Evolutionary conservation across 176 grass and related monocot genomes (phyloP).

Genomic region (Sorghum bicolor): DNA sequence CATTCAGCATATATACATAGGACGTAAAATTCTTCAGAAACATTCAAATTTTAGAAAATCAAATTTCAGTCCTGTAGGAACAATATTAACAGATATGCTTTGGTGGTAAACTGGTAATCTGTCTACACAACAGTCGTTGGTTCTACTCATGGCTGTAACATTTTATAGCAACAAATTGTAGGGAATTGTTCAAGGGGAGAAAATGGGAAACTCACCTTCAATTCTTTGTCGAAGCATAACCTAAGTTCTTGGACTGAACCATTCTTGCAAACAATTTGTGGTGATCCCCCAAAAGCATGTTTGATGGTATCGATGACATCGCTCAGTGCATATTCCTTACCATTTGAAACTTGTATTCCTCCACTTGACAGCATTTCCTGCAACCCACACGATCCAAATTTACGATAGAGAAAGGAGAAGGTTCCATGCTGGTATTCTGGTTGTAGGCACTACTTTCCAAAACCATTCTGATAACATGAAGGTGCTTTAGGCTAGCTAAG

Average conservation of each 20-base stretch:
- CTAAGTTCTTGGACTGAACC: slow-evolving; percentile 81
- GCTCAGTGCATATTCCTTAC: slow-evolving; percentile 48
- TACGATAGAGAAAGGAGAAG: not conserved
- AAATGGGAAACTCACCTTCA: slow-evolving; percentile 58
- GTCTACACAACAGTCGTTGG: not conserved
- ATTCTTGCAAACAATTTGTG: slow-evolving; percentile 61
- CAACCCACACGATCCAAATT: not conserved
- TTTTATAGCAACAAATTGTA: slow-evolving; percentile 3
- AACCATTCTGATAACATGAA: not conserved
- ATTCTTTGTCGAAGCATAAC: slow-evolving; percentile 90
- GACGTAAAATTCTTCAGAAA: not conserved
- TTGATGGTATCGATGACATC: slow-evolving; percentile 58
- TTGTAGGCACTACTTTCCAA: not conserved
- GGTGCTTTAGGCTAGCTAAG: not conserved
- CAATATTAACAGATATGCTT: not conserved
- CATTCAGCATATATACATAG: not conserved
- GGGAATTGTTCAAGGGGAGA: not conserved
- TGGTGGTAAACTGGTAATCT: not conserved
- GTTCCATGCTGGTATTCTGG: not conserved
- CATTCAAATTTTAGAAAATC: slow-evolving; percentile 2
- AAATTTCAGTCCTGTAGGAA: not conserved
- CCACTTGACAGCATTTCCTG: slow-evolving; percentile 67
- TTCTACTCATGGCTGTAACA: not conserved
- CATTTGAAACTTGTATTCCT: slow-evolving; percentile 48
- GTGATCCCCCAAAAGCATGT: slow-evolving; percentile 64